Conservation (phyloP, 306 rosid genomes). For the Corylus heterophylla region DNA sequence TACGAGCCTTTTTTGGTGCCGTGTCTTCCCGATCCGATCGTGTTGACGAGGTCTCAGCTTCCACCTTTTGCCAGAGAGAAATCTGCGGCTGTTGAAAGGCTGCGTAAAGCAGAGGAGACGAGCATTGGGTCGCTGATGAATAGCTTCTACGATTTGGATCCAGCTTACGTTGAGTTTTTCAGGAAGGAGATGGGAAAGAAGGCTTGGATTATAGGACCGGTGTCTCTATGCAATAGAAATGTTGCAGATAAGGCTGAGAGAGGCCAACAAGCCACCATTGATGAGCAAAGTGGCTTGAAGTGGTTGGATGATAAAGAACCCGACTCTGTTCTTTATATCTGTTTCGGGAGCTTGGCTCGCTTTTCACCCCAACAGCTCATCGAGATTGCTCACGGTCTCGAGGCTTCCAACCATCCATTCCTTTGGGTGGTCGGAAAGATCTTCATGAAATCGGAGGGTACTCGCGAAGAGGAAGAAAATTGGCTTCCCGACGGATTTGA, state of each 20-base stretch:
- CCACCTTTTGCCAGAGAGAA: conserved; percentile 33
- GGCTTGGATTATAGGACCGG: conserved; percentile 63
- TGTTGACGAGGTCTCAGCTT: conserved; percentile 52
- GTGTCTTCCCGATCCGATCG: conserved; percentile 44
- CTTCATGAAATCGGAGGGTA: conserved; percentile 13
- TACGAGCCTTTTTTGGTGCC: conserved; percentile 46
- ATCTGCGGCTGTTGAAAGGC: conserved; percentile 9
- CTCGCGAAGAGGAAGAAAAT: background rate
- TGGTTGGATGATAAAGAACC: conserved; percentile 58
- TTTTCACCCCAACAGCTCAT: conserved; percentile 38
- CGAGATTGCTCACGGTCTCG: conserved; percentile 64
- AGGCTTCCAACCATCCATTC: conserved; percentile 49
- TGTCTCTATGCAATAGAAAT: conserved; percentile 50
- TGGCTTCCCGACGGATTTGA: conserved; percentile 47
- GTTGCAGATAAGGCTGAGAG: conserved; percentile 41
- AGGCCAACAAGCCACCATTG: conserved; percentile 44
- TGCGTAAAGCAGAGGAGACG: conserved; percentile 27
- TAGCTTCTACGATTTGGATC: conserved; percentile 60
- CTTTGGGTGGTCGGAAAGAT: conserved; percentile 67
- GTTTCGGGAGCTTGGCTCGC: conserved; percentile 55
- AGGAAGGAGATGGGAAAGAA: conserved; percentile 33
- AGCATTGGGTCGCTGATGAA: conserved; percentile 50
- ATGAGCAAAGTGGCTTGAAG: conserved; percentile 42
- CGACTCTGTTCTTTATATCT: conserved; percentile 53
- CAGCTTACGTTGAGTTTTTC: conserved; percentile 42